Evolutionary conservation across 352 stramenopile genomes (phyloP).

Genomic region (Pythium phragmiticola): DNA sequence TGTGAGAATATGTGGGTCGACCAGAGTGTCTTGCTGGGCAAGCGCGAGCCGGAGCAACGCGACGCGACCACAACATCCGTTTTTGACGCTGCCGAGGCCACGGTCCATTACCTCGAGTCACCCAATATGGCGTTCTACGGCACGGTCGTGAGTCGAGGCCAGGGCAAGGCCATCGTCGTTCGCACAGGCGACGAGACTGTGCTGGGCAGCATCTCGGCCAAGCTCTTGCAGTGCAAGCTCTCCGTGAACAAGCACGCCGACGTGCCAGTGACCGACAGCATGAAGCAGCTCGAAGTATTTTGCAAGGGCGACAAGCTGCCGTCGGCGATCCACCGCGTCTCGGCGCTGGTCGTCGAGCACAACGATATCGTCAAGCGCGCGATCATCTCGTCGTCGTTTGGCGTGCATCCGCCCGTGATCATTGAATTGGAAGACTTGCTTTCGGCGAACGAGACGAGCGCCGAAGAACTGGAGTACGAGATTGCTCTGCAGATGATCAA

Average conservation of each 20-base stretch:
- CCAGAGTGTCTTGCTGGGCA: constrained; percentile 36
- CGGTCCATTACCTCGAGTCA: constrained; percentile 47
- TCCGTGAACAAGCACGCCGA: constrained; percentile 28
- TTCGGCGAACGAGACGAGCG: constrained; percentile 38
- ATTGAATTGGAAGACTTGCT: constrained; percentile 46
- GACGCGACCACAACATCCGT: constrained; percentile 37
- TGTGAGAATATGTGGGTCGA: constrained; percentile 48
- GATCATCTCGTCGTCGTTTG: constrained; percentile 44
- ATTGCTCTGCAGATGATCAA: constrained; percentile 44
- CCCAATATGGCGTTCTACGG: constrained; percentile 56
- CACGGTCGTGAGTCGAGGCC: constrained; percentile 37
- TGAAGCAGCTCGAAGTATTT: constrained; percentile 47
- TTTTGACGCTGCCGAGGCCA: constrained; percentile 41
- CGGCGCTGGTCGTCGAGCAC: constrained; percentile 49
- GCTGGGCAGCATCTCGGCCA: constrained; percentile 39
- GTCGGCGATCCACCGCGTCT: constrained; percentile 36
- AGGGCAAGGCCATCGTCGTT: constrained; percentile 50
- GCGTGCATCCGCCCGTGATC: constrained; percentile 37
- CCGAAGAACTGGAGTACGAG: constrained; percentile 47
- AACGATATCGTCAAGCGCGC: constrained; percentile 42
- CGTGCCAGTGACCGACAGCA: constrained; percentile 35
- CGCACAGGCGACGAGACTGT: constrained; percentile 48
- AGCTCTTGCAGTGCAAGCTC: constrained; percentile 32
- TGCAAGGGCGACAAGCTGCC: constrained; percentile 40
- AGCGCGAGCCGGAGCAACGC: constrained; percentile 26